These are phyloP conservation scores for Solanum peruvianum DNA, from an alignment of 257 asterid genomes.

Conservation along the genomic window DNA sequence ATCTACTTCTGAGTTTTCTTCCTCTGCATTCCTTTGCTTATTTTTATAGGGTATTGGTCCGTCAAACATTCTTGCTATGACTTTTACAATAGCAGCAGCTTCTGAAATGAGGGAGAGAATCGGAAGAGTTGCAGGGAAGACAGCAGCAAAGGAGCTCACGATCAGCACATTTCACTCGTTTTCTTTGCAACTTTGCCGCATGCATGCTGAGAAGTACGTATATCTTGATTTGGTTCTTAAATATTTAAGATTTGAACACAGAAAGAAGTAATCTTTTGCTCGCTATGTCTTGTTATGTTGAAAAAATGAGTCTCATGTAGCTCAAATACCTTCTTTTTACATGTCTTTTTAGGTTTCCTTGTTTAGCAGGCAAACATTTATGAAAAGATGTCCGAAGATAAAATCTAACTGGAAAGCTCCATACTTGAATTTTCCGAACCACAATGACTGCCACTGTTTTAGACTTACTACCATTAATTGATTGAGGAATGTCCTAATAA, in stretches of 20 bases:
- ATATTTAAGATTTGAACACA: neutral
- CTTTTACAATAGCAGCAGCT: constrained; percentile 93
- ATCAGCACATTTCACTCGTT: constrained; percentile 97
- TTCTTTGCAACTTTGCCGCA: constrained; percentile 88
- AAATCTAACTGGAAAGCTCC: neutral
- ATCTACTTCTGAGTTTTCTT: neutral
- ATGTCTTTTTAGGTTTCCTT: neutral
- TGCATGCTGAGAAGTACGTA: constrained; percentile 89
- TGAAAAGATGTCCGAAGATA: neutral
- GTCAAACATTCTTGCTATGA: constrained; percentile 87
- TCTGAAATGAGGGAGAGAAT: constrained; percentile 97
- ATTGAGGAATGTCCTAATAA: neutral
- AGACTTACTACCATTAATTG: neutral
- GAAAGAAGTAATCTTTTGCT: neutral
- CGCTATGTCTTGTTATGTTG: neutral
- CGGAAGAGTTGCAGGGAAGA: constrained; percentile 79
- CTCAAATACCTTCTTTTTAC: neutral
- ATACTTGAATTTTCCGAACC: neutral
- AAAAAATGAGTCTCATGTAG: neutral
- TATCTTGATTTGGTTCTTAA: constrained; percentile 2
- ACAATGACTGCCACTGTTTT: neutral
- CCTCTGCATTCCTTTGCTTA: neutral
- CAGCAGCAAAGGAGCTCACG: constrained; percentile 78
- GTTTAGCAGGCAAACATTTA: neutral
- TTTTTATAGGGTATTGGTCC: constrained; percentile 62